phyloP scores from a whole-genome alignment of 2,329 filamentous ascomycete genomes.

The Sporothrix humicola region DNA sequence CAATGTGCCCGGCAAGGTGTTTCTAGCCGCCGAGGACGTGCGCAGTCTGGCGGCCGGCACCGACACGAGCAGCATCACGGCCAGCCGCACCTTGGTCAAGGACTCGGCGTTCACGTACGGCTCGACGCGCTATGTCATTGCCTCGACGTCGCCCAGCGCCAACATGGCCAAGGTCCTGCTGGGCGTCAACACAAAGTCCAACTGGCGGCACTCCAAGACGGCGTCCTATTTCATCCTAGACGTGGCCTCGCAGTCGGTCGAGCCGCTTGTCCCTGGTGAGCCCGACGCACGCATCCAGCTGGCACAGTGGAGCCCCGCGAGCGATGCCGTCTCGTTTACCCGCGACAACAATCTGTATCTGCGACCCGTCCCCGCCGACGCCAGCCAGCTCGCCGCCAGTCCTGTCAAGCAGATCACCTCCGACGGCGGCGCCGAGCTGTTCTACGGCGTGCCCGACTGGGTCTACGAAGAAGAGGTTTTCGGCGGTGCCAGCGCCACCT shows the following conservation, averaged over 20 bases:
- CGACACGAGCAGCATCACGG: conserved; percentile 43
- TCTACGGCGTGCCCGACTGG: conserved; percentile 97
- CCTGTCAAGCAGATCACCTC: conserved; percentile 74
- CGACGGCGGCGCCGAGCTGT: conserved; percentile 86
- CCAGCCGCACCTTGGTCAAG: conserved; percentile 76
- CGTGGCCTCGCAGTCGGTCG: conserved; percentile 75
- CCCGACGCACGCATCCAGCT: conserved; percentile 74
- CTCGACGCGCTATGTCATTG: conserved; percentile 61
- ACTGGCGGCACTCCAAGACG: conserved; percentile 90
- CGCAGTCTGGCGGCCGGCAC: conserved; percentile 55
- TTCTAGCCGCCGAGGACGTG: conserved; percentile 86
- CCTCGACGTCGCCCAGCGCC: conserved; percentile 74
- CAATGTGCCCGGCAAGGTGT: conserved; percentile 65
- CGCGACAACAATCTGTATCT: conserved; percentile 89
- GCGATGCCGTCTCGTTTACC: conserved; percentile 88
- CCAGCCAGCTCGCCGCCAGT: conserved; percentile 33
- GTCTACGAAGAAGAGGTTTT: conserved; percentile 91
- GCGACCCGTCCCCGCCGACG: conserved; percentile 61
- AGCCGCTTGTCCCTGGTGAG: conserved; percentile 76
- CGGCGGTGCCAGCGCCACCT: conserved; percentile 77
- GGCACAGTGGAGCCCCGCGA: conserved; percentile 86
- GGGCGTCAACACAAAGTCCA: conserved; percentile 71
- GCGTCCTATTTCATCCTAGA: conserved; percentile 92
- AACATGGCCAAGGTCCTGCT: conserved; percentile 86
- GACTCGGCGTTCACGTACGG: conserved; percentile 64